phyloP scores from a whole-genome alignment of 2,329 filamentous ascomycete species.

The Juglanconis oblonga region DNA sequence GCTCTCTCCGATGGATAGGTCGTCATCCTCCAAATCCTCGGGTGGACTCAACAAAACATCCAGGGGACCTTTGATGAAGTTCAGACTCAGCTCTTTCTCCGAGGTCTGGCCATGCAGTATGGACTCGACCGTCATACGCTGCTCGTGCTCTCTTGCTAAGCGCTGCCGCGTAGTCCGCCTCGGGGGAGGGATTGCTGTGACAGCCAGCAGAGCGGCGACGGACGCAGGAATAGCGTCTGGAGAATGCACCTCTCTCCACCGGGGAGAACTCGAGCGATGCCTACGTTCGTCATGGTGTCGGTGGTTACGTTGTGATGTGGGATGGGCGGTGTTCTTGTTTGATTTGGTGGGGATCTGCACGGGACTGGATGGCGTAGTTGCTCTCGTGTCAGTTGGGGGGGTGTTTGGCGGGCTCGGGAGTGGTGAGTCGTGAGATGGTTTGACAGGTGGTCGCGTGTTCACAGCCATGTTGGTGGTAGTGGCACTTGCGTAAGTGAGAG shows the following conservation, averaged over 20 bases:
- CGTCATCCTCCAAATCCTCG: constrained; percentile 53
- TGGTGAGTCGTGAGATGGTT: constrained; percentile 19
- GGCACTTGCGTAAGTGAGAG: constrained; percentile 20
- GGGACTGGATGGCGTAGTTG: constrained; percentile 44
- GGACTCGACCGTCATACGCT: constrained; percentile 53
- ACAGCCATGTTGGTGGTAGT: constrained; percentile 25
- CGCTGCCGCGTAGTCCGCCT: constrained; percentile 32
- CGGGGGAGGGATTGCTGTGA: constrained; percentile 58
- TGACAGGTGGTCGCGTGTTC: constrained; percentile 26
- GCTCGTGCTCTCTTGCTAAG: constrained; percentile 26
- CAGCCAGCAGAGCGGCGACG: constrained; percentile 58
- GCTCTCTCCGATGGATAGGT: constrained; percentile 47
- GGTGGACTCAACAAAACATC: constrained; percentile 60
- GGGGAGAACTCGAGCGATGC: constrained; percentile 28
- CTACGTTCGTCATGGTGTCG: constrained; percentile 32
- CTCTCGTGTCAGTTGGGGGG: constrained; percentile 31
- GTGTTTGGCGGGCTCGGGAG: constrained; percentile 26
- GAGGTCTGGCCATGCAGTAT: constrained; percentile 53
- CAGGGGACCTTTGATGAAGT: constrained; percentile 52
- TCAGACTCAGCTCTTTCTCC: constrained; percentile 57
- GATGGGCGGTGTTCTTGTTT: constrained; percentile 34
- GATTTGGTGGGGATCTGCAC: constrained; percentile 52
- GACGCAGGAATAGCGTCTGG: constrained; percentile 57
- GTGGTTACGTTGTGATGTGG: constrained; percentile 34
- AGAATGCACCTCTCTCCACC: constrained; percentile 42